Evolutionary conservation across 2,329 filamentous ascomycete species (phyloP).

Genomic region (Ophiostoma himal-ulmi): DNA sequence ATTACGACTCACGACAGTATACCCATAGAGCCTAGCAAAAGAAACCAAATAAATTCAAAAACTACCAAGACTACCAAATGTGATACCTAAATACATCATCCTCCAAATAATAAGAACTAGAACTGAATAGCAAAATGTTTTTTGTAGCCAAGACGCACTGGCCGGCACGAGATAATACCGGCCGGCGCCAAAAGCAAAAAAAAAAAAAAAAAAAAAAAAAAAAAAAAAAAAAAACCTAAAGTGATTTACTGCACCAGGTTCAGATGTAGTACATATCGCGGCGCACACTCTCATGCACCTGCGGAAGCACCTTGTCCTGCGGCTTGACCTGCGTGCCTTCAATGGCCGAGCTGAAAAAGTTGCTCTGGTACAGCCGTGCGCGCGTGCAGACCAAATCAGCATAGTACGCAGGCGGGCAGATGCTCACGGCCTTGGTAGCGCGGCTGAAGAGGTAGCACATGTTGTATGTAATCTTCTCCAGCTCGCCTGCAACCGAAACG

Average conservation of each 20-base stretch:
- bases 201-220: constrained; percentile 13
- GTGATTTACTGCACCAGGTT: background rate
- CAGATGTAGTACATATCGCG: constrained; percentile 55
- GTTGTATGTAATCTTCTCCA: constrained; percentile 69
- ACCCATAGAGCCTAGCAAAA: background rate
- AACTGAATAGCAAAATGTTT: background rate
- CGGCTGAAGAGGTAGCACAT: constrained; percentile 80
- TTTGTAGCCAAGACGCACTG: background rate
- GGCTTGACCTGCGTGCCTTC: constrained; percentile 31
- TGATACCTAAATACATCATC: background rate
- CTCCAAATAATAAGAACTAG: background rate
- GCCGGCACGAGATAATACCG: background rate
- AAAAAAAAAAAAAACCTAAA: background rate
- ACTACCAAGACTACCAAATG: background rate
- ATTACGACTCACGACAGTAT: background rate
- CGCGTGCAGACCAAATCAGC: constrained; percentile 80
- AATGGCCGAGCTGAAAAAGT: constrained; percentile 47
- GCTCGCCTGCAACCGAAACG: constrained; percentile 52
- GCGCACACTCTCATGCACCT: constrained; percentile 40
- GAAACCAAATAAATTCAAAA: constrained; percentile 8
- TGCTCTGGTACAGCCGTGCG: constrained; percentile 63
- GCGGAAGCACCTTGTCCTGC: constrained; percentile 42
- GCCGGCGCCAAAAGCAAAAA: constrained; percentile 1
- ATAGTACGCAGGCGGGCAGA: constrained; percentile 86
- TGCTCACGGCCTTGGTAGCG: constrained; percentile 80